Evolutionary conservation across 169 alveolate species (phyloP).

Genomic region (Babesia bovis): DNA sequence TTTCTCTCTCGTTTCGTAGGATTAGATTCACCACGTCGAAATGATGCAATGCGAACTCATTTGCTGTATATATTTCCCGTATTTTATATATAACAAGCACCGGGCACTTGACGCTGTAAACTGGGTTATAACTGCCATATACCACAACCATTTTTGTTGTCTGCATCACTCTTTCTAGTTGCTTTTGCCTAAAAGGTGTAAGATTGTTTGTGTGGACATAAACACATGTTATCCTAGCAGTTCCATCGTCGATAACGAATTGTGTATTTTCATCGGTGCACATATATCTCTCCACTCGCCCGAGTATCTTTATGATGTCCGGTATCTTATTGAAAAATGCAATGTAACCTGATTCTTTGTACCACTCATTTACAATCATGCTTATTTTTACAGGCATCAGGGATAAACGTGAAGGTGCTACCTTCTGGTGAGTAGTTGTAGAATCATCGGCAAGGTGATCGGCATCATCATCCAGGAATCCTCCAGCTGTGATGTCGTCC

Average conservation of each 20-base stretch:
- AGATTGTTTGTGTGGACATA: conserved; percentile 52
- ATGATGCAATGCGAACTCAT: conserved; percentile 59
- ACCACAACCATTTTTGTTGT: conserved; percentile 30
- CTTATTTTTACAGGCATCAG: conserved; percentile 36
- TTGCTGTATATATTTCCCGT: conserved; percentile 37
- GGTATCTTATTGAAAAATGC: conserved; percentile 39
- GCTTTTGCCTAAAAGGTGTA: conserved; percentile 30
- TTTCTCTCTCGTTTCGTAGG: conserved; percentile 39
- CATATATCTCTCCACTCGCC: conserved; percentile 30
- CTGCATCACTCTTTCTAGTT: conserved; percentile 12
- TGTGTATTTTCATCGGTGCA: conserved; percentile 49
- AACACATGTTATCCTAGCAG: conserved; percentile 54
- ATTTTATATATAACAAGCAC: conserved; percentile 55
- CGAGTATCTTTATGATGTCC: conserved; percentile 59
- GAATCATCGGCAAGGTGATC: neutral
- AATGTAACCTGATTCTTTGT: conserved; percentile 39
- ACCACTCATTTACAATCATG: conserved; percentile 61
- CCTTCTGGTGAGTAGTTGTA: neutral
- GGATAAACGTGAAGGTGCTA: conserved; percentile 10
- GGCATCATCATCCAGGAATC: conserved; percentile 32
- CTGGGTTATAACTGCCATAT: conserved; percentile 64
- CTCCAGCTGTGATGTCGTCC: conserved; percentile 42
- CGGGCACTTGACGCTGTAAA: conserved; percentile 52
- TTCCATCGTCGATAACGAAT: conserved; percentile 61
- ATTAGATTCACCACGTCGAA: conserved; percentile 57